phyloP scores from a whole-genome alignment of 176 grass and related monocot genomes.

The Zea luxurians region DNA sequence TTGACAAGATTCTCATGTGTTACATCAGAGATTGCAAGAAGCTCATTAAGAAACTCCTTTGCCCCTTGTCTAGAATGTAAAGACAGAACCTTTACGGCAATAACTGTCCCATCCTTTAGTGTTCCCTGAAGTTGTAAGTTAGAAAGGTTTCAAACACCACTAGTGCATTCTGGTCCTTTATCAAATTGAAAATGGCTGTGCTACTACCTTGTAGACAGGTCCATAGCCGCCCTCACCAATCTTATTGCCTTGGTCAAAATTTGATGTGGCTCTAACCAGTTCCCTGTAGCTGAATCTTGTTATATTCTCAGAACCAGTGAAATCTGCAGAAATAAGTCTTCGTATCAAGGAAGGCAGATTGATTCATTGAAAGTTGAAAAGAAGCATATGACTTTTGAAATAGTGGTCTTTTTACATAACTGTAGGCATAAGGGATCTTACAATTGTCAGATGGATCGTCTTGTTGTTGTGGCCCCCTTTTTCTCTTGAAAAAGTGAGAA shows the following conservation, averaged over 20 bases:
- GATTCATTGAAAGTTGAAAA: background rate
- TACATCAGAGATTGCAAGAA: slow-evolving; percentile 58
- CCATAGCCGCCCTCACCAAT: slow-evolving; percentile 83
- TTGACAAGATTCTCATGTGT: slow-evolving; percentile 69
- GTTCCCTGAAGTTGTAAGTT: slow-evolving; percentile 52
- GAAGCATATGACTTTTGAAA: background rate
- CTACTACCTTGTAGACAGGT: slow-evolving; percentile 67
- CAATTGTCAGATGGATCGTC: slow-evolving; percentile 23
- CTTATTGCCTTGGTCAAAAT: slow-evolving; percentile 59
- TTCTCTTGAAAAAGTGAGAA: slow-evolving; percentile 55
- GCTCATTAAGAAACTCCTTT: slow-evolving; percentile 66
- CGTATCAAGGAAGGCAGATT: slow-evolving; percentile 23
- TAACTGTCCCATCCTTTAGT: slow-evolving; percentile 56
- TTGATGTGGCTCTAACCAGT: slow-evolving; percentile 54
- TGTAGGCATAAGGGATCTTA: slow-evolving; percentile 25
- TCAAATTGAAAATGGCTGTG: background rate
- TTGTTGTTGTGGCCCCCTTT: slow-evolving; percentile 6
- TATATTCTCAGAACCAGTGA: slow-evolving; percentile 51
- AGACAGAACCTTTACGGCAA: slow-evolving; percentile 79
- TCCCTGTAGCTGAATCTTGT: slow-evolving; percentile 59
- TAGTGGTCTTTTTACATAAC: background rate
- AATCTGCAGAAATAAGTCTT: slow-evolving; percentile 41
- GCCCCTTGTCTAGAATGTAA: slow-evolving; percentile 72
- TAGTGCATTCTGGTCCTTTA: slow-evolving; percentile 5
- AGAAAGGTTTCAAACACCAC: slow-evolving; percentile 27